Evolutionary conservation across 305 asterid species (phyloP).

Genomic region (Fraxinus albicans): DNA sequence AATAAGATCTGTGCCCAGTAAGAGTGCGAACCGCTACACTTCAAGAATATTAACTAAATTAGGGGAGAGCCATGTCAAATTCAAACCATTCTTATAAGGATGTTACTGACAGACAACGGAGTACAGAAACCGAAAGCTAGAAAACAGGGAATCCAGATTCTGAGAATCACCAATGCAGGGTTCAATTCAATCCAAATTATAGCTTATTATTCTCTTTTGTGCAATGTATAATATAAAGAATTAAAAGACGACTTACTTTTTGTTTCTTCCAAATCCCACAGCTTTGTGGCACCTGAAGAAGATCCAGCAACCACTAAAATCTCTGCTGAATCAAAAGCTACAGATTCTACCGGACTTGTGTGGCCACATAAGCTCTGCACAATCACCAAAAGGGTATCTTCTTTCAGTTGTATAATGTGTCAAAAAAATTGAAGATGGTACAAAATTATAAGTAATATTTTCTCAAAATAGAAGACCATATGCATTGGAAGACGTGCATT

Average conservation of each 20-base stretch:
- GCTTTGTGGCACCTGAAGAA: conserved; percentile 90
- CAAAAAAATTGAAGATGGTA: conserved; percentile 18
- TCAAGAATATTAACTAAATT: conserved; percentile 48
- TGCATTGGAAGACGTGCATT: conserved; percentile 15
- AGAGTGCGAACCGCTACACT: conserved; percentile 94
- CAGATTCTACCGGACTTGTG: conserved; percentile 92
- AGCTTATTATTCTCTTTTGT: neutral
- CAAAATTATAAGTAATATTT: neutral
- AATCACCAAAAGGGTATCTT: conserved; percentile 25
- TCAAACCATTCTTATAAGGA: conserved; percentile 1
- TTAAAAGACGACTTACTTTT: conserved; percentile 58
- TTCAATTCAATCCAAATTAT: conserved; percentile 1
- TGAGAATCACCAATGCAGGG: neutral
- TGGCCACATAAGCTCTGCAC: conserved; percentile 89
- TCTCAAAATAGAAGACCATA: conserved; percentile 5
- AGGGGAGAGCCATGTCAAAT: conserved; percentile 30
- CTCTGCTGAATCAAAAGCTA: conserved; percentile 87
- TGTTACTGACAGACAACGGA: conserved; percentile 6
- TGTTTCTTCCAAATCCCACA: conserved; percentile 98
- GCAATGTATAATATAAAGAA: conserved; percentile 6
- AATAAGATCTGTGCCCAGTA: conserved; percentile 95
- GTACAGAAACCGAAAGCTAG: conserved; percentile 3
- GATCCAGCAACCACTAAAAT: conserved; percentile 91
- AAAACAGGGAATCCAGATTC: conserved; percentile 5
- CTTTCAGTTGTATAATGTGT: conserved; percentile 25